These are phyloP conservation scores for Cydonia oblonga DNA, from an alignment of 331 rosid genomes.

Conservation along the genomic window DNA sequence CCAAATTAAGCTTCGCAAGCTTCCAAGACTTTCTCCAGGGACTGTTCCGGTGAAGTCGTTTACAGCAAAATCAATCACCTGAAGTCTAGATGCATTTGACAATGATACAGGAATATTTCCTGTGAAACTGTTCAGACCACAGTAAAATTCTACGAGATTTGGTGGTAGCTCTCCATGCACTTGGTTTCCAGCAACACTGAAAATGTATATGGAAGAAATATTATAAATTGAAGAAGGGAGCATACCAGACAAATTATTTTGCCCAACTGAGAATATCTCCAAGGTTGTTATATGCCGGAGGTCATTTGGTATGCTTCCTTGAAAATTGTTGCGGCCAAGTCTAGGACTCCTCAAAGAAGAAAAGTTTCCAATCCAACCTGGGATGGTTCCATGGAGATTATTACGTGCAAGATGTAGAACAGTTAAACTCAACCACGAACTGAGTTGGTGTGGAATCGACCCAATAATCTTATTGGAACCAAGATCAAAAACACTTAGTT, in stretches of 20 bases:
- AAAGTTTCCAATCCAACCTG: no score
- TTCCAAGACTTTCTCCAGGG: constrained; percentile 1
- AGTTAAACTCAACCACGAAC: no score
- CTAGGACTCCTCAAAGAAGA: rapidly evolving
- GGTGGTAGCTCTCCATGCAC: constrained; percentile 23
- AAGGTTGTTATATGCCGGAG: no score
- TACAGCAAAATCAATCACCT: constrained; percentile 12
- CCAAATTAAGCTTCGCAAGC: not conserved
- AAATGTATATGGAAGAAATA: not conserved
- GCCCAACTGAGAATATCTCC: rapidly evolving
- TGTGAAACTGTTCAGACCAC: constrained; percentile 22
- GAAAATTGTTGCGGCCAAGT: no score
- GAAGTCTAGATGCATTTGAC: constrained; percentile 29
- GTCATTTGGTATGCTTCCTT: no score
- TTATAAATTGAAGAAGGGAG: rapidly evolving
- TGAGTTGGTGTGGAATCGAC: no score
- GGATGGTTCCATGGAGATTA: no score
- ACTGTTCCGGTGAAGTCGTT: constrained; percentile 24
- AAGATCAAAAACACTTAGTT: no score
- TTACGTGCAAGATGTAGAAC: no score
- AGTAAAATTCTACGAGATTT: constrained; percentile 23
- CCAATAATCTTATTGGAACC: no score
- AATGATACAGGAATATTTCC: constrained; percentile 35
- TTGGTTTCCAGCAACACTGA: constrained; percentile 16
- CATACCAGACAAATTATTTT: no score